Conservation (phyloP, 495 filamentous ascomycete genomes). For the Aspergillus homomorphus region DNA sequence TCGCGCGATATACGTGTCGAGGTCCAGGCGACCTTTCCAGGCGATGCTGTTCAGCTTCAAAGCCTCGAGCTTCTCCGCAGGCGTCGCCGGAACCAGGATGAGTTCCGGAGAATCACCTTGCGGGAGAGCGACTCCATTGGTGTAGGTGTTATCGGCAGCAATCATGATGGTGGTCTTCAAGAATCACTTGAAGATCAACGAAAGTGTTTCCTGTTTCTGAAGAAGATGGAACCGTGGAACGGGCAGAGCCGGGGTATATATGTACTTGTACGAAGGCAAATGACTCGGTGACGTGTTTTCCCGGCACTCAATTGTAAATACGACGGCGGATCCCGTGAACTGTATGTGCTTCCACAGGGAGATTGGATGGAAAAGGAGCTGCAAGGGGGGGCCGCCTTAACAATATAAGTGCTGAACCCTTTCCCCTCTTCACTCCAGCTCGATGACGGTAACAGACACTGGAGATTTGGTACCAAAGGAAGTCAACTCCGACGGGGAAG, state of each 20-base stretch:
- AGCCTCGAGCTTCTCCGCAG: conserved; percentile 57
- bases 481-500: conserved; percentile 1
- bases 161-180: conserved; percentile 31
- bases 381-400: background rate
- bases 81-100: conserved; percentile 64
- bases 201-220: background rate
- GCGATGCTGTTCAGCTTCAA: conserved; percentile 64
- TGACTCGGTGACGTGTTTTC: background rate
- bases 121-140: conserved; percentile 44
- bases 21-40: conserved; percentile 67
- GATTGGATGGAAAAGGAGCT: background rate
- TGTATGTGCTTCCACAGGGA: background rate
- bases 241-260: background rate
- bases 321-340: background rate
- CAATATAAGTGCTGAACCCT: background rate
- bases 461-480: background rate
- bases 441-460: background rate
- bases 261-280: background rate
- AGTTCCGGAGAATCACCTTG: conserved; percentile 57
- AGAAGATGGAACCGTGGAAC: background rate
- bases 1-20: conserved; percentile 71
- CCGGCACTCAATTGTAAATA: background rate
- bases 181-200: background rate
- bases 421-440: too few species aligned
- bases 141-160: conserved; percentile 27